These are phyloP conservation scores for Podospora conica DNA, from an alignment of 495 filamentous ascomycete genomes.

Conservation along the genomic window DNA sequence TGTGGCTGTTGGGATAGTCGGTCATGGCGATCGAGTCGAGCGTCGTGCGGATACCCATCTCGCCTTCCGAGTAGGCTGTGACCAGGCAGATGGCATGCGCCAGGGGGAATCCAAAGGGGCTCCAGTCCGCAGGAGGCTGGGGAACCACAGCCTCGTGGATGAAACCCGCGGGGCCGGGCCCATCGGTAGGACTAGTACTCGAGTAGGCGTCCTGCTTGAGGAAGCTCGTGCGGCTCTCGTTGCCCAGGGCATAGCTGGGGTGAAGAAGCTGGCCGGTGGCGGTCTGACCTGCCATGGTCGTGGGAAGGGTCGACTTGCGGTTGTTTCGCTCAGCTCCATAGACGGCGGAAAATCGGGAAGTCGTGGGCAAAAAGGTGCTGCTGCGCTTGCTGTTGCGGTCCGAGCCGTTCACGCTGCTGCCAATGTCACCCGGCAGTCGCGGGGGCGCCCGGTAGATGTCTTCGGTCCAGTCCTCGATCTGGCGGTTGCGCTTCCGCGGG, in stretches of 20 bases:
- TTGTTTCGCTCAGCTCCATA: slow-evolving; percentile 61
- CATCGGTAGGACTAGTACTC: slow-evolving; percentile 58
- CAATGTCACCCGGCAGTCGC: slow-evolving; percentile 63
- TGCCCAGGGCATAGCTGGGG: slow-evolving; percentile 64
- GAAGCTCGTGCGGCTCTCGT: slow-evolving; percentile 57
- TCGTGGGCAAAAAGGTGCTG: slow-evolving; percentile 73
- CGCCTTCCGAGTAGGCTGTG: slow-evolving; percentile 96
- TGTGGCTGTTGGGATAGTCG: slow-evolving; percentile 98
- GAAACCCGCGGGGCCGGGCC: slow-evolving; percentile 80
- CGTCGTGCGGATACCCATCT: slow-evolving; percentile 85
- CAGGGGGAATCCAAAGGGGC: slow-evolving; percentile 91
- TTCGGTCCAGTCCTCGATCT: slow-evolving; percentile 98
- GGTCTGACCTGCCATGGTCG: slow-evolving; percentile 94
- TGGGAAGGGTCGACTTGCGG: slow-evolving; percentile 51
- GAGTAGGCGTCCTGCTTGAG: slow-evolving; percentile 44
- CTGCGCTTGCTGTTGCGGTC: slow-evolving; percentile 74
- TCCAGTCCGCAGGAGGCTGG: slow-evolving; percentile 95
- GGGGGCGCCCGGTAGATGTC: slow-evolving; percentile 92
- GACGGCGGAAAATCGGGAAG: slow-evolving; percentile 90
- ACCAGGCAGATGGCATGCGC: slow-evolving; percentile 92
- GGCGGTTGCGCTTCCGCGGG: slow-evolving; percentile 72
- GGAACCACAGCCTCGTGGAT: slow-evolving; percentile 94
- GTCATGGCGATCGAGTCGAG: slow-evolving; percentile 95
- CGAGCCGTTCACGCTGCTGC: slow-evolving; percentile 48
- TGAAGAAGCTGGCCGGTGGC: slow-evolving; percentile 73